Evolutionary conservation across 148 eudicot genomes (phyloP), one percentile per base, ranked within the genome.

Genomic region (Spergularia bocconei): DNA sequence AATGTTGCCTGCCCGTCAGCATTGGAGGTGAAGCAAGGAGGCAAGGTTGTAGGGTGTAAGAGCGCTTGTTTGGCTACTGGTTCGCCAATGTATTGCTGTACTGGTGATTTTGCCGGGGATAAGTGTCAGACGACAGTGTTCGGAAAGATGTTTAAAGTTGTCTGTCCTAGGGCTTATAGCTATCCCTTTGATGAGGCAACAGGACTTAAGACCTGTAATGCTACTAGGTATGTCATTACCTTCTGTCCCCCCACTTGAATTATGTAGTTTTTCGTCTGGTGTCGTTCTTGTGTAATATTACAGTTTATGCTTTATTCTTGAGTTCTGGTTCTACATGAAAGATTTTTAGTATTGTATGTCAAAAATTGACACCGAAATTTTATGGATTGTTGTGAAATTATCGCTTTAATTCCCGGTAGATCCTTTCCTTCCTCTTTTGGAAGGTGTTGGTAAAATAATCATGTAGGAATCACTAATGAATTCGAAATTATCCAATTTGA

Each of bases 1-100:
- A 90, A 91, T 60, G 72, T 8, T 4, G 78, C 73, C 3, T 91
- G 97, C 57, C 97, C 93, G 13, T 66, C 76, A 3, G 59, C 60
- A 11, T 63, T 91, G 80, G 90, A 39, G 68, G 91, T 86, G 70
- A 78, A 74, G 70, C 48, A 60, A 16, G 70, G 39, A 17, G 87
- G 79, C 52, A 82, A 68, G 84, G 92, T 87, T 73, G 94, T 91
- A 66, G 97, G 89, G 41, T 91, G 97, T 53, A 88, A 88, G 88
- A 91, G 94, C 72, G 89, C 91, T 55, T 91, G 94, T 72, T 74
- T 90, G 86, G 94, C 91, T 0, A 76, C 81, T 0, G 79, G 78
- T 10, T 78, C 61, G 0, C 82, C 79, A 0, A 73, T 75, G 75
- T 84, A 84, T 25, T 91, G 97, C 11, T 90, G 94, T 21, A 88